phyloP scores from a whole-genome alignment of 1,284 basidiomycete genomes.

The Cystobasidiaceae sp. region DNA sequence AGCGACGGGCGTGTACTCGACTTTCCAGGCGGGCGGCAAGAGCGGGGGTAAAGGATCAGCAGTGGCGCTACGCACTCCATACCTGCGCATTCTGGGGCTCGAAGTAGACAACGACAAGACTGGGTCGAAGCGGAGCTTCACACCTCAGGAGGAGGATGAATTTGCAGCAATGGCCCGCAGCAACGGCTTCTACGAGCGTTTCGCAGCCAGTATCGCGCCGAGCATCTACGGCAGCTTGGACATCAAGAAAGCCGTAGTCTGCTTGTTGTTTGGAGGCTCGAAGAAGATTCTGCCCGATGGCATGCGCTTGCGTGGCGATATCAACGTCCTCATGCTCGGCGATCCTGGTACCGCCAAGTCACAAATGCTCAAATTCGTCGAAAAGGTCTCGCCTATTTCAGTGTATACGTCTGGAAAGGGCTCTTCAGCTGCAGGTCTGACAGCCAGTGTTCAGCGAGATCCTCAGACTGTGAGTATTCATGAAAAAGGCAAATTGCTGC shows the following conservation, averaged over 20 bases:
- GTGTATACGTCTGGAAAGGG: slow-evolving; percentile 99
- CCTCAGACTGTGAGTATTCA: slow-evolving; percentile 66
- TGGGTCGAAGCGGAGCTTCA: slow-evolving; percentile 65
- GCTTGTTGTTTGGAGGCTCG: slow-evolving; percentile 93
- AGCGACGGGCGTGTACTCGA: slow-evolving; percentile 94
- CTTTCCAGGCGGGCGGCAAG: slow-evolving; percentile 73
- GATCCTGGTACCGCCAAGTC: slow-evolving; percentile 98
- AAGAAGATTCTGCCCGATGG: slow-evolving; percentile 97
- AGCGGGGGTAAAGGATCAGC: slow-evolving; percentile 59
- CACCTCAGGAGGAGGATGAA: slow-evolving; percentile 95
- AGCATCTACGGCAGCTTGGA: slow-evolving; percentile 95
- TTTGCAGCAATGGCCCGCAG: slow-evolving; percentile 72
- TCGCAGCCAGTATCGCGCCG: slow-evolving; percentile 88
- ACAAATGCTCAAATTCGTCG: slow-evolving; percentile 95
- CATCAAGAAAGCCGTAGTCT: slow-evolving; percentile 96
- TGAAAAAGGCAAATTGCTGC: background rate
- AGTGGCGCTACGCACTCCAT: slow-evolving; percentile 85
- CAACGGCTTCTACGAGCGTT: slow-evolving; percentile 87
- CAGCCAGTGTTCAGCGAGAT: slow-evolving; percentile 95
- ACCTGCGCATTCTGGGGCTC: slow-evolving; percentile 86
- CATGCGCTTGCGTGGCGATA: slow-evolving; percentile 94
- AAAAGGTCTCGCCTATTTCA: slow-evolving; percentile 95
- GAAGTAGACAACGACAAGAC: slow-evolving; percentile 72
- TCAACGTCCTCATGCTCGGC: slow-evolving; percentile 92
- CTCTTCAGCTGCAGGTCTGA: slow-evolving; percentile 94